These are phyloP conservation scores for Aquanectria penicillioides DNA, from an alignment of 2,329 filamentous ascomycete genomes.

Conservation along the genomic window DNA sequence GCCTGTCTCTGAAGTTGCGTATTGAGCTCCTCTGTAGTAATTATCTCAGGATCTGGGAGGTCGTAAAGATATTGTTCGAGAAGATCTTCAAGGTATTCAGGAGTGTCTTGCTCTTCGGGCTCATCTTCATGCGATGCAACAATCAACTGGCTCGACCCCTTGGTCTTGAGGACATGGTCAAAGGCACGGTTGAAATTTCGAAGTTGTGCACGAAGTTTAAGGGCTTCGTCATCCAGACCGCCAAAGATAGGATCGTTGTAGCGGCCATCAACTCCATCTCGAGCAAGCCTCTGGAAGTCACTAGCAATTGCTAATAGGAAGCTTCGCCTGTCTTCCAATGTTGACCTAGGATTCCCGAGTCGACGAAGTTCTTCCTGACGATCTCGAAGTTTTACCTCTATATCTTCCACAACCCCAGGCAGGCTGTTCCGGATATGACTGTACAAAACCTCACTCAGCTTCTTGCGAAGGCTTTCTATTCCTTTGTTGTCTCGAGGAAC, in stretches of 20 bases:
- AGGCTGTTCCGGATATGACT: conserved; percentile 41
- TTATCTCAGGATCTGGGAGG: conserved; percentile 38
- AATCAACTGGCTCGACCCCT: conserved; percentile 37
- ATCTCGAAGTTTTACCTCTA: conserved; percentile 37
- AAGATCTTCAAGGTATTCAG: conserved; percentile 43
- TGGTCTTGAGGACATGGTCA: conserved; percentile 37
- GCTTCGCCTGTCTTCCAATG: conserved; percentile 38
- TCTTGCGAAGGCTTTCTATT: conserved; percentile 45
- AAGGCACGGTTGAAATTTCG: conserved; percentile 45
- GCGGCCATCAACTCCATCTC: conserved; percentile 41
- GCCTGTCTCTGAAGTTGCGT: conserved; percentile 45
- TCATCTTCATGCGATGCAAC: background rate
- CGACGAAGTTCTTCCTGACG: conserved; percentile 29
- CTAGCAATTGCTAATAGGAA: conserved; percentile 50
- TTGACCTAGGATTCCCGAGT: conserved; percentile 36
- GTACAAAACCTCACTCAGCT: conserved; percentile 46
- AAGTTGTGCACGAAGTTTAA: conserved; percentile 45
- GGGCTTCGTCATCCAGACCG: conserved; percentile 14
- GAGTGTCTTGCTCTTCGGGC: conserved; percentile 1
- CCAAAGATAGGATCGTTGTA: conserved; percentile 53
- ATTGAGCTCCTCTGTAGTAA: conserved; percentile 31
- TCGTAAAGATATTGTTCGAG: conserved; percentile 40
- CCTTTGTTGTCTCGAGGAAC: conserved; percentile 45
- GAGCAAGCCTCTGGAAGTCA: conserved; percentile 46
- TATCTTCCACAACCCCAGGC: conserved; percentile 40